Percentiles rank a stretch among this genome's conserved stretches.
phyloP scores from a whole-genome alignment of 192 early-diverging fungal species.

The Mortierella antarctica region DNA sequence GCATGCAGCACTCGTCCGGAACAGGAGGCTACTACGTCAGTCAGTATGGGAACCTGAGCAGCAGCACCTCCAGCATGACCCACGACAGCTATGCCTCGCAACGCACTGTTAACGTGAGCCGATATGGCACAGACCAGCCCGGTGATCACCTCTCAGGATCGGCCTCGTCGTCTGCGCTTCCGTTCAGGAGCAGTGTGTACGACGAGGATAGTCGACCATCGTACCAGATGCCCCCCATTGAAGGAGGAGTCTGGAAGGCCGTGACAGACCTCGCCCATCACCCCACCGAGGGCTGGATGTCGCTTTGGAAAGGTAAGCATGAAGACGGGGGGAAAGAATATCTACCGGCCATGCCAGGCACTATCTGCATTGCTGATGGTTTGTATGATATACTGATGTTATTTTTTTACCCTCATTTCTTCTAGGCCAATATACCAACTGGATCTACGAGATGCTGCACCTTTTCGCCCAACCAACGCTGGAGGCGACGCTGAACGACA shows the following conservation, averaged over 20 bases:
- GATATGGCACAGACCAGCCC: constrained; percentile 5
- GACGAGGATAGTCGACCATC: constrained; percentile 67
- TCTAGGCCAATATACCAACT: constrained; percentile 87
- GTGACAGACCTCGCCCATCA: constrained; percentile 67
- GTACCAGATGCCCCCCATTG: constrained; percentile 74
- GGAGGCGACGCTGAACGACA: constrained; percentile 93
- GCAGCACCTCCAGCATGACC: constrained; percentile 8
- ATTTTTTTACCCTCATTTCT: not conserved
- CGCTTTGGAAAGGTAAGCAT: constrained; percentile 63
- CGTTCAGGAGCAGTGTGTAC: constrained; percentile 61
- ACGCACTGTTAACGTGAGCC: constrained; percentile 1
- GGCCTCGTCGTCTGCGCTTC: constrained; percentile 56
- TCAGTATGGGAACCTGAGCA: constrained; percentile 64
- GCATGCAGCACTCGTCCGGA: constrained; percentile 2
- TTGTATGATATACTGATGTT: not conserved
- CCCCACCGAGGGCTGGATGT: constrained; percentile 72
- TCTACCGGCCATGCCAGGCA: not conserved
- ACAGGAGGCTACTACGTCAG: constrained; percentile 29
- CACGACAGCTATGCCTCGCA: constrained; percentile 1
- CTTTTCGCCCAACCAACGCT: constrained; percentile 85
- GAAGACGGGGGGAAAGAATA: not conserved
- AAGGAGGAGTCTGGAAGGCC: constrained; percentile 68
- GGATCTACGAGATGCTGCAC: constrained; percentile 81
- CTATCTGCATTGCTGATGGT: constrained; percentile 5
- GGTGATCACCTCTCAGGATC: not conserved